Evolutionary conservation across 1,139 yeast species (phyloP).

Genomic region (Pichia sp.): DNA sequence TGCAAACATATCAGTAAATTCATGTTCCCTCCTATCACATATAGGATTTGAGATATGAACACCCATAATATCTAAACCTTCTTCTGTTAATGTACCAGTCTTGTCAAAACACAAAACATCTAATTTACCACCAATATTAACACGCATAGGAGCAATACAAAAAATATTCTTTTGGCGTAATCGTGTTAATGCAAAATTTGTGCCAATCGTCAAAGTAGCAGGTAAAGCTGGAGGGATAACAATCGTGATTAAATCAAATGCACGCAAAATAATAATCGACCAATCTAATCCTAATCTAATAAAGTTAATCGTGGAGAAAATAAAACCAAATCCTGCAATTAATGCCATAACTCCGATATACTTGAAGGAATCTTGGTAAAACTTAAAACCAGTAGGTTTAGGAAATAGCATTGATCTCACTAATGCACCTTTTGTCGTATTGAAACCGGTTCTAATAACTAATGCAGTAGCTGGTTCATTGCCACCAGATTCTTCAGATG

Average conservation of each 20-base stretch:
- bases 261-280: slow-evolving; percentile 71
- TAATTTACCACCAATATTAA: slow-evolving; percentile 89
- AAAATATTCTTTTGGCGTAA: slow-evolving; percentile 63
- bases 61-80: slow-evolving; percentile 89
- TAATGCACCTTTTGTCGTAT: slow-evolving; percentile 92
- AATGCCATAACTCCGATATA: slow-evolving; percentile 92
- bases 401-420: slow-evolving; percentile 96
- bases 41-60: slow-evolving; percentile 59
- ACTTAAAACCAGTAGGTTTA: slow-evolving; percentile 87
- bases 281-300: slow-evolving; percentile 66
- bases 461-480: slow-evolving; percentile 80
- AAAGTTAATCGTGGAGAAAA: slow-evolving; percentile 77
- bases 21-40: slow-evolving; percentile 43
- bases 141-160: slow-evolving; percentile 90
- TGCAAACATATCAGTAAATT: slow-evolving; percentile 43
- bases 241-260: slow-evolving; percentile 87
- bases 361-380: slow-evolving; percentile 88
- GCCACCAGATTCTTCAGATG: slow-evolving; percentile 27
- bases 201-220: slow-evolving; percentile 93
- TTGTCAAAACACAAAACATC: slow-evolving; percentile 92
- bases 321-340: slow-evolving; percentile 79
- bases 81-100: slow-evolving; percentile 96
- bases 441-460: slow-evolving; percentile 85
- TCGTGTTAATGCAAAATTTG: slow-evolving; percentile 81
- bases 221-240: slow-evolving; percentile 99